Base-by-base conservation (phyloP, 495 filamentous ascomycete genomes). In the Lophiostoma macrostomum region DNA sequence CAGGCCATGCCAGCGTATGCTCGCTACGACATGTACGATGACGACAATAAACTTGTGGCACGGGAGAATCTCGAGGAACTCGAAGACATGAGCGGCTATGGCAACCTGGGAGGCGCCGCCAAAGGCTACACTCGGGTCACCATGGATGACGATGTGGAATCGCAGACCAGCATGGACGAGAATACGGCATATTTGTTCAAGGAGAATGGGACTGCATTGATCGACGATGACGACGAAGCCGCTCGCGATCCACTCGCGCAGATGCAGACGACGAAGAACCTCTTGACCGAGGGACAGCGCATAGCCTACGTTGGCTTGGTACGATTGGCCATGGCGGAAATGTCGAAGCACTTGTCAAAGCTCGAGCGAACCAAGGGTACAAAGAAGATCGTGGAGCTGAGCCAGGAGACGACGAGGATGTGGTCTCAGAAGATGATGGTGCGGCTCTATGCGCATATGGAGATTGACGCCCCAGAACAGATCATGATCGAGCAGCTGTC, bases 361-460 rank as follows among this genome's bases (percentile, higher is more conserved):
- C 61, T 91, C 5, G 74, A 81, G 46, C 53, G 51, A 24, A 65
- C 63, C 20, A 80, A 71, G 53, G 73, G 69, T 5, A 73, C 77
- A 0, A 90, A 82, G 71, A 96, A 90, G 68, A 72, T 83, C 10
- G 56, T 90, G 4, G 74, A 78, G 16, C 67, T 84, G 42, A 81
- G 84, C 1, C 69, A 80, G 8, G 93, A 97, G 70, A 78, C 80
- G 31, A 85, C 87, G 75, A 85, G 85, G 67, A 96, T 95, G 84
- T 99, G 91, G 91, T 83, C 87, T 44, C 94, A 97, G 65, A 90
- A 90, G 69, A 94, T 96, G 76, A 97, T 97, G 89, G 78, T 94
- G 11, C 81, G 90, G 49, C 64, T 99, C 28, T 97, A 96, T 69
- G 71, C 78, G 16, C 93, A 99, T 71, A 97, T 99, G 93, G 93